phyloP scores from a whole-genome alignment of 495 filamentous ascomycete genomes.

The Daldinia caldariorum region DNA sequence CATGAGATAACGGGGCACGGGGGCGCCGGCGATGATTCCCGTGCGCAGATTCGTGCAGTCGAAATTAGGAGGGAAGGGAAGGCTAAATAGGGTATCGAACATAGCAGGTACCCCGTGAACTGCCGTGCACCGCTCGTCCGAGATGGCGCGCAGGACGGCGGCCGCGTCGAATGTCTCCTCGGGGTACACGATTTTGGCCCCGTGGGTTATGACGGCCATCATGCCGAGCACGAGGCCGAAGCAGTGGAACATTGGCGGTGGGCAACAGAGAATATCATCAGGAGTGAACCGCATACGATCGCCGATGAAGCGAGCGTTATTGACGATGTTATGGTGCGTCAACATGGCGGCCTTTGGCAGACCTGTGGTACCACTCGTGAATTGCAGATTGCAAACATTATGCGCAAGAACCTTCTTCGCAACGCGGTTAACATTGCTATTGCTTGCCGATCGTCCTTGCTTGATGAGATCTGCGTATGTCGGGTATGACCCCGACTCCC shows the following conservation, averaged over 20 bases:
- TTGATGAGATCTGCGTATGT: constrained; percentile 64
- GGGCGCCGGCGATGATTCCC: constrained; percentile 74
- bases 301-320: constrained; percentile 75
- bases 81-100: constrained; percentile 71
- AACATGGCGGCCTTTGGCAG: constrained; percentile 80
- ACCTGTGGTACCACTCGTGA: constrained; percentile 76
- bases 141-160: constrained; percentile 67
- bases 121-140: constrained; percentile 72
- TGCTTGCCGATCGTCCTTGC: constrained; percentile 52
- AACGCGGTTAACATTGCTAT: constrained; percentile 46
- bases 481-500: constrained; percentile 58
- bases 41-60: constrained; percentile 67
- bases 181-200: constrained; percentile 72
- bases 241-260: constrained; percentile 77
- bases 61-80: constrained; percentile 60
- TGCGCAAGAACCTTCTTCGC: constrained; percentile 62
- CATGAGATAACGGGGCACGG: constrained; percentile 72
- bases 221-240: constrained; percentile 78
- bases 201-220: constrained; percentile 72
- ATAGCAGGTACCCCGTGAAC: constrained; percentile 78
- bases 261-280: constrained; percentile 72
- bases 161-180: constrained; percentile 69
- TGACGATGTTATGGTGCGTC: constrained; percentile 76
- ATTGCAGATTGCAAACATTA: constrained; percentile 75
- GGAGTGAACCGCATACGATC: constrained; percentile 72